A percentile compares a stretch with the other conserved stretches of the same genome.
Evolutionary conservation across 768 basidiomycete genomes (phyloP).

Genomic region (Lactifluus subvellereus): DNA sequence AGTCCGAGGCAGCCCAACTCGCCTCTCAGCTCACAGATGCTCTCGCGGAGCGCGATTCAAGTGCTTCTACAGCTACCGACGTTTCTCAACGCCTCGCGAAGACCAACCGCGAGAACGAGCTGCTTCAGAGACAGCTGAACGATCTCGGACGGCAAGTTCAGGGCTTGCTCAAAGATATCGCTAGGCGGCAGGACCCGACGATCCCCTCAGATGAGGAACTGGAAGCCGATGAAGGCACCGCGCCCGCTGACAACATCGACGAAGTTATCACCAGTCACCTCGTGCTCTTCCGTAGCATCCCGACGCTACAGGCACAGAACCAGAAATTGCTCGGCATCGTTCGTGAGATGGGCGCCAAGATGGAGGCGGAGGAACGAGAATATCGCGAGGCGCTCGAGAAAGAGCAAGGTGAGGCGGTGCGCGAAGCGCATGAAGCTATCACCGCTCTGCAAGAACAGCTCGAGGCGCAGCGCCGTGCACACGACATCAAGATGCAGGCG

Average conservation of each 20-base stretch:
- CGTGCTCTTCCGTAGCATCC: conserved; percentile 77
- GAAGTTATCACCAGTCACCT: conserved; percentile 84
- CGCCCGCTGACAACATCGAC: conserved; percentile 55
- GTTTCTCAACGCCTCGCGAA: conserved; percentile 31
- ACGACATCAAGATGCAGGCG: conserved; percentile 66
- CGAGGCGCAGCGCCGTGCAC: conserved; percentile 67
- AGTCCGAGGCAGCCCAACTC: conserved; percentile 73
- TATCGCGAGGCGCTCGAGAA: conserved; percentile 62
- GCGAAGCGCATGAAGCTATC: conserved; percentile 86
- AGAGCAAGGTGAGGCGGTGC: conserved; percentile 74
- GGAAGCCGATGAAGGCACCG: conserved; percentile 38
- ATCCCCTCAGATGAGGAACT: conserved; percentile 67
- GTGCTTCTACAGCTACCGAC: conserved; percentile 50
- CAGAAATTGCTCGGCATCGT: conserved; percentile 81
- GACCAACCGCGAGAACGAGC: conserved; percentile 21
- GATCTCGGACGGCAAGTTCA: conserved; percentile 59
- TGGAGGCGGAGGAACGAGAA: conserved; percentile 82
- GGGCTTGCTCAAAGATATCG: conserved; percentile 68
- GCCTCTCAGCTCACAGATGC: conserved; percentile 73
- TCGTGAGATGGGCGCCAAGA: conserved; percentile 72
- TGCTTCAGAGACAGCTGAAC: conserved; percentile 22
- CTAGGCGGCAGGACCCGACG: conserved; percentile 76
- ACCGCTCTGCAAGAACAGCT: conserved; percentile 70
- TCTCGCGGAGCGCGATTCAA: conserved; percentile 67
- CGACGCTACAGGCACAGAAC: conserved; percentile 84